Evolutionary conservation across 257 asterid genomes (phyloP).

Genomic region (Cinchona pubescens): DNA sequence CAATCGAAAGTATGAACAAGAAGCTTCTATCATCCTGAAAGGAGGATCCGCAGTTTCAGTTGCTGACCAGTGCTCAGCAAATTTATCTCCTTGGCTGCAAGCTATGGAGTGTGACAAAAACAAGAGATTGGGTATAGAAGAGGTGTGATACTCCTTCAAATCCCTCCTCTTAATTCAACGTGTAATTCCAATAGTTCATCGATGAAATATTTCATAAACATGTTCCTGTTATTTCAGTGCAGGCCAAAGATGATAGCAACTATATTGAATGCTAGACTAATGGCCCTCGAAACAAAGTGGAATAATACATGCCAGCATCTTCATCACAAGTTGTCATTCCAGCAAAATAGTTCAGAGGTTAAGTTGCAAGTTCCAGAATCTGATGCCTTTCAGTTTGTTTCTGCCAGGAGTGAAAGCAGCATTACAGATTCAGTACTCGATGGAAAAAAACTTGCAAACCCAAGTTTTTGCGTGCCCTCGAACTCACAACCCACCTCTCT

Average conservation of each 20-base stretch:
- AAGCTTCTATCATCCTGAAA: conserved; percentile 49
- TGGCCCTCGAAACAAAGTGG: conserved; percentile 74
- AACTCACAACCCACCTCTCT: conserved; percentile 34
- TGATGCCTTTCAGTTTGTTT: conserved; percentile 28
- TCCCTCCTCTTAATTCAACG: conserved; percentile 10
- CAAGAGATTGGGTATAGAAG: conserved; percentile 39
- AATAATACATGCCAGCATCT: conserved; percentile 73
- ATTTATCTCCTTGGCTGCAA: conserved; percentile 65
- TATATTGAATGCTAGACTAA: conserved; percentile 49
- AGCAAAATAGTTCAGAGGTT: conserved; percentile 32
- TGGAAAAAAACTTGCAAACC: conserved; percentile 31
- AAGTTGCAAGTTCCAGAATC: conserved; percentile 31
- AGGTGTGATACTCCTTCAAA: conserved; percentile 61
- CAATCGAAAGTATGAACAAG: conserved; percentile 70
- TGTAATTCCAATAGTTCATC: conserved; percentile 3
- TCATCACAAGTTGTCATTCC: conserved; percentile 46
- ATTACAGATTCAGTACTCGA: conserved; percentile 25
- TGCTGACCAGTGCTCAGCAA: conserved; percentile 44
- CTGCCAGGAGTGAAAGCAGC: conserved; percentile 28
- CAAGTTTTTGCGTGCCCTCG: conserved; percentile 25
- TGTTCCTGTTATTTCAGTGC: conserved; percentile 74
- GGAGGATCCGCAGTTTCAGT: conserved; percentile 44
- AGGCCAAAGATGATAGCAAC: conserved; percentile 65
- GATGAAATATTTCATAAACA: conserved; percentile 32
- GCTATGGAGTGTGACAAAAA: conserved; percentile 50